Conservation (phyloP, 1,139 yeast genomes). For the Pneumocystis murina region DNA sequence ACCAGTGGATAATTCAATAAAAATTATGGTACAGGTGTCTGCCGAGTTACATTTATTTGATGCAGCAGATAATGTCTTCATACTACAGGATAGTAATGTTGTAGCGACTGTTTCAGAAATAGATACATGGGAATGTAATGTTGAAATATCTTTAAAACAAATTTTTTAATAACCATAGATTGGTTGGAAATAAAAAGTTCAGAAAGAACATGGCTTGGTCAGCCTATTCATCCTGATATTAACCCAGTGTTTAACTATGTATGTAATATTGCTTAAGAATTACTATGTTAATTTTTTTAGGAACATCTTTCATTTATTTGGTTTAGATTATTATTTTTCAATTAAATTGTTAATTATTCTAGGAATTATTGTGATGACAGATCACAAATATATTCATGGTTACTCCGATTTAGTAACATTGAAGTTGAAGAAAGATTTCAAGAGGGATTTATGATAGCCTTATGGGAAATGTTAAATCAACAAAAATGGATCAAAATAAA, state of each 20-base stretch:
- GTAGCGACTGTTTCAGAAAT: constrained; percentile 32
- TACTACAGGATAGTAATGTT: constrained; percentile 28
- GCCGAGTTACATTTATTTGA: constrained; percentile 47
- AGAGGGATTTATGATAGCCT: constrained; percentile 33
- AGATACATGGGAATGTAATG: constrained; percentile 34
- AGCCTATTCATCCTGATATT: constrained; percentile 35
- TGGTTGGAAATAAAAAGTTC: constrained; percentile 33
- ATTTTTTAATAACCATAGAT: constrained; percentile 14
- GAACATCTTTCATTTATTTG: constrained; percentile 49
- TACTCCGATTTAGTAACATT: constrained; percentile 37
- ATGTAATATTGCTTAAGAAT: neutral
- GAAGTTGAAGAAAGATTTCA: constrained; percentile 39
- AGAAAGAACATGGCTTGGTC: constrained; percentile 28
- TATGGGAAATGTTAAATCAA: constrained; percentile 49
- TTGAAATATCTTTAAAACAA: neutral
- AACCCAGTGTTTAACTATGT: constrained; percentile 48
- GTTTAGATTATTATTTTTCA: neutral
- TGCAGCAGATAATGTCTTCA: constrained; percentile 36
- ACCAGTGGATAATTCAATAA: constrained; percentile 8
- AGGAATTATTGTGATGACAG: constrained; percentile 33
- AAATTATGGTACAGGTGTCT: constrained; percentile 14
- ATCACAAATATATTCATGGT: constrained; percentile 41
- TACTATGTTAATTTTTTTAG: neutral
- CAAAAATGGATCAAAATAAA: constrained; percentile 34
- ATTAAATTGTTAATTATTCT: neutral